phyloP scores from a whole-genome alignment of 352 stramenopile genomes.

The Globisporangium polare region DNA sequence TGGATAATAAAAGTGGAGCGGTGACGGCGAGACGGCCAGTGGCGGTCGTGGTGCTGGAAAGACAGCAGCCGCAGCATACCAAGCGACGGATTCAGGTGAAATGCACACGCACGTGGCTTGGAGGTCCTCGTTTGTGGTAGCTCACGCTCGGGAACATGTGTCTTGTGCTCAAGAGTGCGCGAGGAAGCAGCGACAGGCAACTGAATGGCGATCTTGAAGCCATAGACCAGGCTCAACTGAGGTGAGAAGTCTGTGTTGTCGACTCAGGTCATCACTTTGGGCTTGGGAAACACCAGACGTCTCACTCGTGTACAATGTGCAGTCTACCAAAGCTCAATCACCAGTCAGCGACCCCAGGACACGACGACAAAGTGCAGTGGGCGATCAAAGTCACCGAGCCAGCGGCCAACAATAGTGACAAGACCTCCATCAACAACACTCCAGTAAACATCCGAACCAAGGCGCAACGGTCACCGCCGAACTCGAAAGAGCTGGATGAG shows the following conservation, averaged over 20 bases:
- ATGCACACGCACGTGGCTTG: neutral
- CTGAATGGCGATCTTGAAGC: neutral
- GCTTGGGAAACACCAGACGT: neutral
- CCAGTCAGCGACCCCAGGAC: neutral
- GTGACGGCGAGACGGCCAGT: conserved; percentile 21
- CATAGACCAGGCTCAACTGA: neutral
- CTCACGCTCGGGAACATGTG: too few relatives aligned
- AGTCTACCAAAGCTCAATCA: conserved; percentile 4
- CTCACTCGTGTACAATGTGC: neutral
- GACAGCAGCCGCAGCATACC: neutral
- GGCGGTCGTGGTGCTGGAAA: neutral
- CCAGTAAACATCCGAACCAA: neutral
- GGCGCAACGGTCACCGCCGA: neutral
- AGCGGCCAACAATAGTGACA: neutral
- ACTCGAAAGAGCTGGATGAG: conserved; percentile 19
- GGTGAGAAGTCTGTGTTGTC: neutral
- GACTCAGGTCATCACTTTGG: neutral
- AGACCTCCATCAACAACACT: neutral
- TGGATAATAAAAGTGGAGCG: conserved; percentile 11
- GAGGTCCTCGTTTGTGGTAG: neutral
- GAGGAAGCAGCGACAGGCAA: conserved; percentile 17
- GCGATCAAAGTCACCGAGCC: conserved; percentile 23
- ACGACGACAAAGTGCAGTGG: conserved; percentile 29
- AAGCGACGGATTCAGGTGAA: conserved; percentile 4
- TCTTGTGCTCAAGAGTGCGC: too few relatives aligned